Evolutionary conservation across 2,329 filamentous ascomycete species (phyloP).

Genomic region (Fusarium oligoseptatum): DNA sequence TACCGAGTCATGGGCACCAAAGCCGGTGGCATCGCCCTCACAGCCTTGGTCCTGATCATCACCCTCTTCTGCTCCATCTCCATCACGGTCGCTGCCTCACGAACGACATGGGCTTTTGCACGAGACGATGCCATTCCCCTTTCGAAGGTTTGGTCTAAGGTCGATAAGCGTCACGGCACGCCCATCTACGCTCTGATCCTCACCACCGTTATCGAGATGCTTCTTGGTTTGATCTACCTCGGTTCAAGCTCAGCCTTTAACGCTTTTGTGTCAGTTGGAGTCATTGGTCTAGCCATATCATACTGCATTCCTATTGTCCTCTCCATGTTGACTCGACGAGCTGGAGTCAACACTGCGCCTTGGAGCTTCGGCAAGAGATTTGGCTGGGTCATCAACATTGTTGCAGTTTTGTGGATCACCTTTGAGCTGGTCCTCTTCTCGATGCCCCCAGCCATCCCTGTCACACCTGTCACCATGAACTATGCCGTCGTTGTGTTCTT

Average conservation of each 20-base stretch:
- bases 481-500: constrained; percentile 77
- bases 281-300: constrained; percentile 80
- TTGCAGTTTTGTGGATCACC: constrained; percentile 77
- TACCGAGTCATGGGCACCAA: constrained; percentile 80
- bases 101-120: constrained; percentile 82
- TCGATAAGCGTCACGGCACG: constrained; percentile 75
- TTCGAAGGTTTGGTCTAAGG: constrained; percentile 73
- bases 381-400: constrained; percentile 75
- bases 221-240: constrained; percentile 83
- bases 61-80: constrained; percentile 82
- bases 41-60: constrained; percentile 82
- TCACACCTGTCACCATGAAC: constrained; percentile 71
- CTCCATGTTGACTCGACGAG: constrained; percentile 73
- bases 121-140: constrained; percentile 81
- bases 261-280: constrained; percentile 83
- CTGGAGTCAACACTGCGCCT: constrained; percentile 71
- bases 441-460: constrained; percentile 75
- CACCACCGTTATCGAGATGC: constrained; percentile 75
- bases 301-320: constrained; percentile 83
- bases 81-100: constrained; percentile 78
- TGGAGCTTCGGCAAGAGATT: constrained; percentile 75
- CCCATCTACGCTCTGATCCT: constrained; percentile 78
- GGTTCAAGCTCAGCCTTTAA: constrained; percentile 82
- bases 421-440: constrained; percentile 82
- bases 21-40: constrained; percentile 79